Evolutionary conservation across 305 asterid species (phyloP).

Genomic region (Solanum hybrid): DNA sequence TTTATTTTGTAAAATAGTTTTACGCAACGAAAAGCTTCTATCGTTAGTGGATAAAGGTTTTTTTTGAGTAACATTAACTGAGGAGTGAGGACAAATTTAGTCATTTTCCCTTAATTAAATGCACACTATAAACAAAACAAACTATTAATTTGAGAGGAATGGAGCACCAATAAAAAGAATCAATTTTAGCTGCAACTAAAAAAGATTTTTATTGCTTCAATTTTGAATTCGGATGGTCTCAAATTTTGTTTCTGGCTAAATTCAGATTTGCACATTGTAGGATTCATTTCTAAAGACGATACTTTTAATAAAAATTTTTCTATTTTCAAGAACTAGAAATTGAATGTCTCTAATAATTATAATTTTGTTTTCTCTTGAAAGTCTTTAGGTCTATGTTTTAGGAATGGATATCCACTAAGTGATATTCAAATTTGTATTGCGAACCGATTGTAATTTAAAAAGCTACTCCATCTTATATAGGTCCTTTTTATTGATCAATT

Average conservation of each 20-base stretch:
- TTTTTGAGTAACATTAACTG: neutral
- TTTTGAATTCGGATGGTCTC: neutral
- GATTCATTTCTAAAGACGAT: neutral
- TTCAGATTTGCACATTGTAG: neutral
- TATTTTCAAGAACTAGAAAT: neutral
- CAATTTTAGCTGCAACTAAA: neutral
- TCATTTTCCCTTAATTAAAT: neutral
- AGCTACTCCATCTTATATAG: neutral
- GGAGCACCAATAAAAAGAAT: neutral
- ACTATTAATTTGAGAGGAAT: neutral
- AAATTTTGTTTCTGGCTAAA: neutral
- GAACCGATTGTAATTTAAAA: neutral
- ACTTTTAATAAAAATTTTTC: too few relatives aligned
- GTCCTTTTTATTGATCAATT: neutral
- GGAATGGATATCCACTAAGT: neutral
- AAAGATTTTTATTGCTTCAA: neutral
- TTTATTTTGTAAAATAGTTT: neutral
- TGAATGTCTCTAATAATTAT: neutral
- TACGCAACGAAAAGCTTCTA: neutral
- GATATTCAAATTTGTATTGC: neutral
- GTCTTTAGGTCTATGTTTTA: neutral
- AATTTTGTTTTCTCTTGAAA: neutral
- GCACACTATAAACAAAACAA: neutral
- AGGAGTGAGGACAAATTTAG: neutral
- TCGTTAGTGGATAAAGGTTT: neutral